Evolutionary conservation across 2,329 filamentous ascomycete genomes (phyloP).

Genomic region (Talaromyces sp.): DNA sequence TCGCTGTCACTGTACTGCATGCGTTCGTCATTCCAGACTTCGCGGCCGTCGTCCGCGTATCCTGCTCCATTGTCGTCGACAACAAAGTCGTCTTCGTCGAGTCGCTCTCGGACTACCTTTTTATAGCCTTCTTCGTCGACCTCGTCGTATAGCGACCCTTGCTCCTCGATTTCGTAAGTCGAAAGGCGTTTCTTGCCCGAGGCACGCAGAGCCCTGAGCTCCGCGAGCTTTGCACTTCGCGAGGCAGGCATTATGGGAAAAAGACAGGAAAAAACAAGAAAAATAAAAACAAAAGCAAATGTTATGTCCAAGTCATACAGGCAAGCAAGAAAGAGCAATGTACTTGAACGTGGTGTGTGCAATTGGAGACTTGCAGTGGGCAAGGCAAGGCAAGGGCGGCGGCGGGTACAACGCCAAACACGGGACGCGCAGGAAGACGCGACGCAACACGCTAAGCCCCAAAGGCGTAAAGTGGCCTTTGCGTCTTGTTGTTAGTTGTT

Average conservation of each 20-base stretch:
- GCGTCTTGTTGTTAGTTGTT: neutral
- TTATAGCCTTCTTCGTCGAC: constrained; percentile 97
- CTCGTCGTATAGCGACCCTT: constrained; percentile 84
- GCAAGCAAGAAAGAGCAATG: neutral
- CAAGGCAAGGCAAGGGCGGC: neutral
- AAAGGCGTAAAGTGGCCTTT: neutral
- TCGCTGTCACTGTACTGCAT: constrained; percentile 59
- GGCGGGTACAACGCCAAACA: neutral
- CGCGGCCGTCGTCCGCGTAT: constrained; percentile 89
- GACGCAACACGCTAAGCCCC: constrained; percentile 7
- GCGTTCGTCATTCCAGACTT: constrained; percentile 76
- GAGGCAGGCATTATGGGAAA: constrained; percentile 26
- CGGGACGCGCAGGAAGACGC: constrained; percentile 10
- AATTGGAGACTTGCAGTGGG: neutral
- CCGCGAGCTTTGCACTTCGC: constrained; percentile 48
- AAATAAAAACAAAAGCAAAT: neutral
- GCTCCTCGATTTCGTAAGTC: constrained; percentile 79
- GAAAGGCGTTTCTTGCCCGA: constrained; percentile 89
- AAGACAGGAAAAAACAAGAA: neutral
- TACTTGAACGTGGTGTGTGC: neutral
- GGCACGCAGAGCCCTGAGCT: constrained; percentile 77
- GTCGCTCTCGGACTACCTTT: constrained; percentile 80
- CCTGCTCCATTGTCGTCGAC: constrained; percentile 97
- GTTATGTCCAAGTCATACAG: neutral
- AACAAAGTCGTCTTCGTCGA: constrained; percentile 95